These are phyloP conservation scores for Echinochloa phyllopogon DNA, from an alignment of 176 grass and related monocot genomes.

Conservation along the genomic window DNA sequence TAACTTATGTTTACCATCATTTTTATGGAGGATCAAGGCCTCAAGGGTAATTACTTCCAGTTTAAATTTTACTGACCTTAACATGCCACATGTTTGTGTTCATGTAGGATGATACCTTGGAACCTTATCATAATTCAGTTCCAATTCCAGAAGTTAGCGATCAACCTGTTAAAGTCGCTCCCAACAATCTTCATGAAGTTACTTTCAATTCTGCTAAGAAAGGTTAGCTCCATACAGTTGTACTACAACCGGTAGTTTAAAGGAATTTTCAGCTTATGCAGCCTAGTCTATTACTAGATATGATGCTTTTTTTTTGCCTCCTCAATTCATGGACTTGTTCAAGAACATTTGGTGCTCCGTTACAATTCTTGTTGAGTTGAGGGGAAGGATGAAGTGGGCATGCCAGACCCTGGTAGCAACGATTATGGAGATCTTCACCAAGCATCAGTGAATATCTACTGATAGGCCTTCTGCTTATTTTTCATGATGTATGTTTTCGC, in stretches of 20 bases:
- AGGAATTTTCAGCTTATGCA: background rate
- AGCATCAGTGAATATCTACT: too few species aligned
- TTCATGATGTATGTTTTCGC: background rate
- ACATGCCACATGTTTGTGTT: background rate
- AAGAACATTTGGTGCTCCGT: background rate
- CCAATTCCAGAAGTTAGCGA: conserved; percentile 59
- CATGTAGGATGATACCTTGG: conserved; percentile 65
- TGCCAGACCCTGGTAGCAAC: background rate
- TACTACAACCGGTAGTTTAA: background rate
- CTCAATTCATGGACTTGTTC: background rate
- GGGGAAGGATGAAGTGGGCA: background rate
- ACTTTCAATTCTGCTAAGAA: conserved; percentile 67
- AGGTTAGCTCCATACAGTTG: conserved; percentile 48
- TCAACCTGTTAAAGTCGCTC: conserved; percentile 62
- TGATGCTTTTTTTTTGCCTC: background rate
- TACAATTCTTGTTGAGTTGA: conserved; percentile 47
- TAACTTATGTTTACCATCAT: background rate
- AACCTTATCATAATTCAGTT: conserved; percentile 55
- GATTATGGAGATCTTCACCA: background rate
- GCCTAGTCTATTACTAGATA: background rate
- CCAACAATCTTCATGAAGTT: conserved; percentile 51
- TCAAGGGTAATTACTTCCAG: background rate
- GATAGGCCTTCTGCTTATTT: background rate
- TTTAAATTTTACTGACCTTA: background rate
- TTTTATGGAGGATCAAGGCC: background rate